Evolutionary conservation across 148 eudicot species (phyloP).

Genomic region (Vaccinium macrocarpon): DNA sequence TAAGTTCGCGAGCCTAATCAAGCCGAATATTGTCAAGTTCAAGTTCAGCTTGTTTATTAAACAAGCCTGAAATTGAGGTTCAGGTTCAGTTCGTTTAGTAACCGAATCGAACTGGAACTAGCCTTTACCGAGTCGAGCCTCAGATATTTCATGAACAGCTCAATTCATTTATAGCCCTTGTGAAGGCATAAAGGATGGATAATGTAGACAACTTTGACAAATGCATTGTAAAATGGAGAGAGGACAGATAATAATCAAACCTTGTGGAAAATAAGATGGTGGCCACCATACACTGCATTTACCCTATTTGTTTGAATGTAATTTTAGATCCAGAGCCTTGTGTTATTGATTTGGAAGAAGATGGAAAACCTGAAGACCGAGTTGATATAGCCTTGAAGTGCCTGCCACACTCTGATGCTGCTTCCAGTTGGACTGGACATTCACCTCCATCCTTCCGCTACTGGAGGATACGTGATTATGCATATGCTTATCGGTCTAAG

Average conservation of each 20-base stretch:
- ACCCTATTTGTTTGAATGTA: constrained; percentile 19
- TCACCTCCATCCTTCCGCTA: constrained; percentile 56
- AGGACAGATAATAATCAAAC: neutral
- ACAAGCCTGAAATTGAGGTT: no score
- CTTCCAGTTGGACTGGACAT: constrained; percentile 50
- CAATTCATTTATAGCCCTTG: no score
- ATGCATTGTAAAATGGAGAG: constrained; percentile 4
- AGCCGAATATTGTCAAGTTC: no score
- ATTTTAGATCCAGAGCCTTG: constrained; percentile 62
- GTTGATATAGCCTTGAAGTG: constrained; percentile 64
- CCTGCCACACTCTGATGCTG: constrained; percentile 69
- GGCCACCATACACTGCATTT: neutral
- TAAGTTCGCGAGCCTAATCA: no score
- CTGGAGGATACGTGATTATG: constrained; percentile 97
- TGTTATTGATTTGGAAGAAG: constrained; percentile 64
- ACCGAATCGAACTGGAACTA: no score
- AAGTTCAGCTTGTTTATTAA: no score
- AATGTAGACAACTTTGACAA: neutral
- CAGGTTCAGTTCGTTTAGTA: no score
- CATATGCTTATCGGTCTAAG: constrained; percentile 74
- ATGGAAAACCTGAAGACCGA: constrained; percentile 64
- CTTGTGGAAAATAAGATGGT: neutral
- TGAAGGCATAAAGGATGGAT: neutral
- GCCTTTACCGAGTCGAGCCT: no score
- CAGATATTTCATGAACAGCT: no score